These are phyloP conservation scores for Penicillium turbatum DNA, from an alignment of 495 filamentous ascomycete genomes.

Conservation along the genomic window DNA sequence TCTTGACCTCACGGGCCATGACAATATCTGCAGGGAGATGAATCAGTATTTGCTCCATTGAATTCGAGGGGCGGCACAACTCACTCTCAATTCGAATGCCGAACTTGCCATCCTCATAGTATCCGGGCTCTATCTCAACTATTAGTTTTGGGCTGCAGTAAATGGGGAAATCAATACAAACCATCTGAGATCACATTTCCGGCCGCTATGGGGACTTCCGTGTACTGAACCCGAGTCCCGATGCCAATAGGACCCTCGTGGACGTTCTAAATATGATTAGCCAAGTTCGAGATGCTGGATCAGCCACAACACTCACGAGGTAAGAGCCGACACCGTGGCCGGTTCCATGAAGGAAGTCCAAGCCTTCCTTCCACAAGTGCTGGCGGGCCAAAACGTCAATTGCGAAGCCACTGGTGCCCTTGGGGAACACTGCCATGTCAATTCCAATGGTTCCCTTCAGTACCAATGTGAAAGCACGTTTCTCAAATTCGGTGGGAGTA, in stretches of 20 bases:
- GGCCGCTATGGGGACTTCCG: conserved; percentile 81
- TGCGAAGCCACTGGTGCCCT: conserved; percentile 90
- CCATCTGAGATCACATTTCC: conserved; percentile 91
- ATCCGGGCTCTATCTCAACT: conserved; percentile 73
- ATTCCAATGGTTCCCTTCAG: conserved; percentile 94
- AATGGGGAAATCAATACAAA: conserved; percentile 18
- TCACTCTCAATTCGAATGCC: conserved; percentile 96
- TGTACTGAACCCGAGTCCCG: conserved; percentile 84
- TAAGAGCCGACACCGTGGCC: conserved; percentile 95
- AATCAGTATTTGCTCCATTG: conserved; percentile 13
- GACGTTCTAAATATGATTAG: conserved; percentile 62
- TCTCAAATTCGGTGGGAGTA: conserved; percentile 77
- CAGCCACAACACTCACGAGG: conserved; percentile 41
- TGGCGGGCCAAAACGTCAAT: conserved; percentile 87
- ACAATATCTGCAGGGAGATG: conserved; percentile 54
- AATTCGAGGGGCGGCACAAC: conserved; percentile 8
- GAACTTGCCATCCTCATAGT: conserved; percentile 95
- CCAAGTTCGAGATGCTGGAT: not conserved
- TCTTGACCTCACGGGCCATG: conserved; percentile 82
- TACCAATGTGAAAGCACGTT: conserved; percentile 89
- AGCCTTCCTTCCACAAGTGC: conserved; percentile 83
- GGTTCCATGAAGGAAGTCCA: conserved; percentile 96
- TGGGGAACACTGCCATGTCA: conserved; percentile 85
- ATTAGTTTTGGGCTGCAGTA: not conserved
- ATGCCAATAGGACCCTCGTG: conserved; percentile 98